These are phyloP conservation scores for Phialocephala subalpina DNA, from an alignment of 2,329 filamentous ascomycete species.

Conservation along the genomic window DNA sequence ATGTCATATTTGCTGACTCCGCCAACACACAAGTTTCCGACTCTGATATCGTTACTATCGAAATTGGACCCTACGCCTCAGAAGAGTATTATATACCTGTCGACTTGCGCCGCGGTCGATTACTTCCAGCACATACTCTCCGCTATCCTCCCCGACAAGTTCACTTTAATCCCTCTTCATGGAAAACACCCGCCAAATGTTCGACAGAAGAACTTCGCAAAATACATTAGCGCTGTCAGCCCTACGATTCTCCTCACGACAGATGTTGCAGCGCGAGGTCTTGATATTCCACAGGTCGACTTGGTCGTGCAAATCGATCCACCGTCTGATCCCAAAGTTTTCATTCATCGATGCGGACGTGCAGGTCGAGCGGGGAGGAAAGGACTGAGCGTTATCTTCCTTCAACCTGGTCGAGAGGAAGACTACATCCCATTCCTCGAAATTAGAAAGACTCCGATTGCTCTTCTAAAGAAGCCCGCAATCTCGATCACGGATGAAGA, in stretches of 20 bases:
- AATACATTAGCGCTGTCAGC: constrained; percentile 77
- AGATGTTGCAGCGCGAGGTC: constrained; percentile 87
- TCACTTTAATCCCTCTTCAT: constrained; percentile 81
- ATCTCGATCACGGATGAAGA: constrained; percentile 67
- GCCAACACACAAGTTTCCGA: constrained; percentile 81
- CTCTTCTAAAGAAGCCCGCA: constrained; percentile 63
- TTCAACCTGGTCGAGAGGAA: constrained; percentile 86
- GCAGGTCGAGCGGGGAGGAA: constrained; percentile 88
- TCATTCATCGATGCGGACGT: constrained; percentile 91
- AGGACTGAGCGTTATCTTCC: constrained; percentile 84
- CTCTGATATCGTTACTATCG: constrained; percentile 74
- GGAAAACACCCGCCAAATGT: constrained; percentile 92
- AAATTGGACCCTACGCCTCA: constrained; percentile 77
- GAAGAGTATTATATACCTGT: constrained; percentile 90
- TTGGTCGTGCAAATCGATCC: constrained; percentile 90
- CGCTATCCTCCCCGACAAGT: constrained; percentile 71
- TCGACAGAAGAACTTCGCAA: constrained; percentile 85
- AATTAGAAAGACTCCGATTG: constrained; percentile 85
- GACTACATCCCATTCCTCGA: constrained; percentile 90
- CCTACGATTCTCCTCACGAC: constrained; percentile 90
- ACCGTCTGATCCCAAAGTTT: constrained; percentile 88
- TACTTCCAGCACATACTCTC: constrained; percentile 89
- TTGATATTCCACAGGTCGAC: constrained; percentile 93
- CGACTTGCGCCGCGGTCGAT: constrained; percentile 93
- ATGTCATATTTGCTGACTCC: constrained; percentile 84